Conservation (phyloP, 2,329 filamentous ascomycete genomes). For the Aureobasidium sp. region DNA sequence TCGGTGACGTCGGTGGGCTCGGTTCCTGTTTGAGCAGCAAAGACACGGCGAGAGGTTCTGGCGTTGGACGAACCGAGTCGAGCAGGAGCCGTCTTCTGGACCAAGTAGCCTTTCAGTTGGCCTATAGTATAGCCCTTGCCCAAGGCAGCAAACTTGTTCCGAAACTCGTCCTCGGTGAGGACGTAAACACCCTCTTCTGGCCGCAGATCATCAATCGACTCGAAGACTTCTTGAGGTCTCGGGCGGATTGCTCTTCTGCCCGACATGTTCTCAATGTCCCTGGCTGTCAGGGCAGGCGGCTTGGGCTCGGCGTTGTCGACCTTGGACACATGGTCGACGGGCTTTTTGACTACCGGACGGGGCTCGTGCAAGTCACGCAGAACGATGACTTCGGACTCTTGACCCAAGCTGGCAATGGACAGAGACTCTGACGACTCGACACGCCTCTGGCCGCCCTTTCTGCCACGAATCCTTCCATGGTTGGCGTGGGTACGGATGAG, state of each 20-base stretch:
- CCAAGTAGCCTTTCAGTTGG: background rate
- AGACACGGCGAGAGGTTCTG: background rate
- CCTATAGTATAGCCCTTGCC: background rate
- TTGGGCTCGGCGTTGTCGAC: background rate
- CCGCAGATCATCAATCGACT: background rate
- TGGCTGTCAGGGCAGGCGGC: background rate
- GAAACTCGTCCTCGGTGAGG: background rate
- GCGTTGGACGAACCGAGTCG: background rate
- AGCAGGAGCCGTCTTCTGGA: background rate
- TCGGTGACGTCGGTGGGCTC: no score
- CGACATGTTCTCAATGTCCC: conserved; percentile 4
- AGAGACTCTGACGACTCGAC: conserved; percentile 11
- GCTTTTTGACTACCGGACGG: background rate
- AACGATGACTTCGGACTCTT: conserved; percentile 15
- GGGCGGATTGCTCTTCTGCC: background rate
- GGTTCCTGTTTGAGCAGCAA: no score
- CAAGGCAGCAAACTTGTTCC: background rate
- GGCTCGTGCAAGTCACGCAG: conserved; percentile 14
- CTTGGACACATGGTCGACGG: background rate
- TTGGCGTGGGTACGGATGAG: background rate
- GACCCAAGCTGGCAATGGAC: conserved; percentile 13
- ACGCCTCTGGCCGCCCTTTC: conserved; percentile 5
- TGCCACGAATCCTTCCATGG: conserved; percentile 6
- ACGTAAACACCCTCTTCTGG: background rate
- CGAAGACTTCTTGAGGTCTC: background rate